Conservation (phyloP, 257 asterid genomes). For the Forsythia viridissima region DNA sequence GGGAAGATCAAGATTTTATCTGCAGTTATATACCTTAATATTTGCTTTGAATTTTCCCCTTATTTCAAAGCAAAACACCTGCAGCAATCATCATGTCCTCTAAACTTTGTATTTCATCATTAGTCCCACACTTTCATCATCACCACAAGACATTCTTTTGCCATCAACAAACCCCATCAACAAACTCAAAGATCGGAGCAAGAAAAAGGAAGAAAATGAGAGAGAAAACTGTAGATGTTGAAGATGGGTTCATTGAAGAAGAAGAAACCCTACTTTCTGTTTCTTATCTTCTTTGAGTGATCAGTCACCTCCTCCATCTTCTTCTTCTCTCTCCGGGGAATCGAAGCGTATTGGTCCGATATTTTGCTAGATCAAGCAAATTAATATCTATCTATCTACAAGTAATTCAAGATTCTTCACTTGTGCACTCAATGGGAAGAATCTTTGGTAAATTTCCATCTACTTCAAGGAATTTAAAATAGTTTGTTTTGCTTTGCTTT, state of each 20-base stretch:
- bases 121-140: conserved; percentile 60
- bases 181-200: conserved; percentile 27
- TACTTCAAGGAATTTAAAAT: not conserved
- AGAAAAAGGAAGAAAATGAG: conserved; percentile 33
- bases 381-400: conserved; percentile 4
- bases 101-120: conserved; percentile 54
- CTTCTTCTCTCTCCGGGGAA: conserved; percentile 47
- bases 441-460: not conserved
- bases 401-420: conserved; percentile 12
- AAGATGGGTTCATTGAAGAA: conserved; percentile 34
- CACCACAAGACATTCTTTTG: conserved; percentile 37
- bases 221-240: conserved; percentile 17
- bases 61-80: conserved; percentile 19
- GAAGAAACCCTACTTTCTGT: conserved; percentile 53
- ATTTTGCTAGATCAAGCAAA: conserved; percentile 30
- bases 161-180: conserved; percentile 31
- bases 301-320: conserved; percentile 34
- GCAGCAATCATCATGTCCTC: conserved; percentile 57
- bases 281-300: conserved; percentile 9
- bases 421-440: not conserved
- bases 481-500: not conserved
- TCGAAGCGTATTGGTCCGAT: conserved; percentile 78
- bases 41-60: not conserved
- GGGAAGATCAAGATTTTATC: conserved; percentile 5
- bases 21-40: conserved; percentile 2